Percentiles rank a stretch among this genome's conserved stretches.
These are phyloP conservation scores for Pseudocercospora crystallina DNA, from an alignment of 2,329 filamentous ascomycete genomes.

Conservation along the genomic window DNA sequence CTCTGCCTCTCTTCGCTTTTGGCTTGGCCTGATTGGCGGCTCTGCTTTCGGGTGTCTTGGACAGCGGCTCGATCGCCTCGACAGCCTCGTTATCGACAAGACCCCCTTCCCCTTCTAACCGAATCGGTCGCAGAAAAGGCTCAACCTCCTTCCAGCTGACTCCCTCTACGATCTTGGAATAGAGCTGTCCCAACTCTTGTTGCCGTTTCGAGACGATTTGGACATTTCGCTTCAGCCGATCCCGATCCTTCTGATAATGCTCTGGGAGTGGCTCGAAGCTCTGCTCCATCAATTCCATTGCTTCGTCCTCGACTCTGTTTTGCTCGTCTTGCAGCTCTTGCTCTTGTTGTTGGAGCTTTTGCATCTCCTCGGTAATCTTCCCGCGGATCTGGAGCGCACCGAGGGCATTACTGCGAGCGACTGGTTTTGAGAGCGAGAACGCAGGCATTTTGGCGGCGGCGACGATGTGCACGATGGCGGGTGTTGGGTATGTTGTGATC, in stretches of 20 bases:
- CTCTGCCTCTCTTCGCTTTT: background rate
- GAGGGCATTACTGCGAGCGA: background rate
- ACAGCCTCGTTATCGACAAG: background rate
- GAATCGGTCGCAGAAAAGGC: background rate
- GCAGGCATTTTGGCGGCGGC: background rate
- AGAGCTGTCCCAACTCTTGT: background rate
- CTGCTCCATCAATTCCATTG: background rate
- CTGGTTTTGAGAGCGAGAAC: background rate
- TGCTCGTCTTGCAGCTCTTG: background rate
- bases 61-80: background rate
- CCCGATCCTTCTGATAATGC: background rate
- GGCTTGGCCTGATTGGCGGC: background rate
- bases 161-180: background rate
- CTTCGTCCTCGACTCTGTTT: background rate
- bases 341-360: background rate
- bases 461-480: background rate
- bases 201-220: background rate
- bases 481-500: background rate
- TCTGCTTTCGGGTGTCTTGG: background rate
- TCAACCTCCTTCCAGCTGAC: background rate
- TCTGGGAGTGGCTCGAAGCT: constrained; percentile 2
- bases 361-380: background rate
- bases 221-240: background rate
- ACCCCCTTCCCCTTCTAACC: background rate
- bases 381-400: background rate